phyloP scores from a whole-genome alignment of 2,329 filamentous ascomycete genomes.

The Cytospora piceicola region DNA sequence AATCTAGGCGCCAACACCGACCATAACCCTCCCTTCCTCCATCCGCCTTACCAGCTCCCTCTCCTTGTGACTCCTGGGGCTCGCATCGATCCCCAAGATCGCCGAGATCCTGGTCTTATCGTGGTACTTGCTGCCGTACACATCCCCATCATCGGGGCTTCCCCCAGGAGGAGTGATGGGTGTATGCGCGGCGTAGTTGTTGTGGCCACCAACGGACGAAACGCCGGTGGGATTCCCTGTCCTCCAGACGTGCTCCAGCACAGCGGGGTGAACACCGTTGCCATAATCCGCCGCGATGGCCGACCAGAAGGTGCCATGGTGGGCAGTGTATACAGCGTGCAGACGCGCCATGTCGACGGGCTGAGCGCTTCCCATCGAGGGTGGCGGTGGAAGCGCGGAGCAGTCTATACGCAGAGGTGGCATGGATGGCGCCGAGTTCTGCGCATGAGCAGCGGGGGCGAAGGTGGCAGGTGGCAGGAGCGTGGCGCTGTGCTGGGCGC shows the following conservation, averaged over 20 bases:
- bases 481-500: constrained; percentile 47
- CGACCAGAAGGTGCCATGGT: constrained; percentile 74
- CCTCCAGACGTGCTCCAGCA: constrained; percentile 74
- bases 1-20: constrained; percentile 40
- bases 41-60: constrained; percentile 60
- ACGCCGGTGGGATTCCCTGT: constrained; percentile 44
- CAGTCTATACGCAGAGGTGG: constrained; percentile 63
- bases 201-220: constrained; percentile 32
- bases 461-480: constrained; percentile 49
- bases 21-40: constrained; percentile 52
- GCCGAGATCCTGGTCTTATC: constrained; percentile 67
- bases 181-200: constrained; percentile 42
- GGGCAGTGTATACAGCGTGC: constrained; percentile 69
- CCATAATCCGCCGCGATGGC: constrained; percentile 75
- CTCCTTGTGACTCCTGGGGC: constrained; percentile 60
- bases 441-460: constrained; percentile 33
- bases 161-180: constrained; percentile 60
- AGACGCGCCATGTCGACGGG: constrained; percentile 69
- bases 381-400: constrained; percentile 47
- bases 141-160: constrained; percentile 54
- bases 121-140: constrained; percentile 43
- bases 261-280: constrained; percentile 60
- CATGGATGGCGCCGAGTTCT: constrained; percentile 40
- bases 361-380: constrained; percentile 40
- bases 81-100: constrained; percentile 63